Base-by-base conservation (phyloP, 78 protist species). In the Thecamonas trahens region DNA sequence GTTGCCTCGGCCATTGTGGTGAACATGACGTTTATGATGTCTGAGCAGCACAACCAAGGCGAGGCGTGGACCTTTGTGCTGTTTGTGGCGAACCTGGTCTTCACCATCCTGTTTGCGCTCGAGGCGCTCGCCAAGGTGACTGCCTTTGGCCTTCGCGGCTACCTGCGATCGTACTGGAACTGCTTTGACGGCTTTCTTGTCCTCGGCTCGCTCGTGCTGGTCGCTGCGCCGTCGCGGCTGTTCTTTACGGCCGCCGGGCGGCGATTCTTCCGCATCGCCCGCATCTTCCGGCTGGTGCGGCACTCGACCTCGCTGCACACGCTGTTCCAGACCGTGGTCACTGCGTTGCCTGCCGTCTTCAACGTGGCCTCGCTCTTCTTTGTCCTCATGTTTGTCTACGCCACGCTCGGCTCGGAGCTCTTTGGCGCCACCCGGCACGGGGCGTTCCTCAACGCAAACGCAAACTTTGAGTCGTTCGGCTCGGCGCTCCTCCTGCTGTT, bases 401-500 rank as follows among this genome's bases (percentile, higher is more conserved):
- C 79, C 22, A 26, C 55, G 9, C 5, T 82, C 29, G 82, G 80
- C 40, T 15, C 66, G 59, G 15, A 44, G 37, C 39, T 70, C 29
- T 82, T 82, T 38, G 50, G 3, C 29, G 0, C 7, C 45, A 38
- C 58, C 31, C 1, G 17, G 37, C 13, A 14, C n/a, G 3, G 1
- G 45, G 37, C 20, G 20, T 26, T 4, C 31, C 14, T 72, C 65
- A 29, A 65, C 61, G 47, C 4, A 22, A 31, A 40, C 31, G 62
- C 75, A 24, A 72, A 80, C 77, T 73, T 80, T 38, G 38, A 34
- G 26, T 60, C 55, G 8, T 44, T 80, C 24, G 63, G 68, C n/a
- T 3, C 0, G 37, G 2, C 86, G 11, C 1, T 62, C 17, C 55
- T 72, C 3, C 2, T 40, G 11, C 61, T 80, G 40, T 70, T 72